Evolutionary conservation across 1,139 yeast genomes (phyloP), one percentile per base, ranked within the genome.

Genomic region (Taphrina deformans): DNA sequence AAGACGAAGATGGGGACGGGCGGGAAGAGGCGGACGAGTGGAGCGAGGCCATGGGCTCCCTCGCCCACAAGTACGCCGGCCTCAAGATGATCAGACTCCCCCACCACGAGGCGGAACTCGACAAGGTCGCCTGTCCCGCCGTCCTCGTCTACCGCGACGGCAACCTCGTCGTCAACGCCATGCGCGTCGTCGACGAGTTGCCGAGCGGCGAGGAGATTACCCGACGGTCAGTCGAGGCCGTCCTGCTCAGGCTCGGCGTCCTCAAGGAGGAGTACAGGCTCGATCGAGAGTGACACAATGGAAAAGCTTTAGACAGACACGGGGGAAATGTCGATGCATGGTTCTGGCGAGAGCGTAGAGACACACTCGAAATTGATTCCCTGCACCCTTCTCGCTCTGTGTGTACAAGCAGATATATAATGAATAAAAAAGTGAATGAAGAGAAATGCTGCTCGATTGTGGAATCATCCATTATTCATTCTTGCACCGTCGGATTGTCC

Each of bases 111-210:
- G 55, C 68, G 2, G 69, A 64, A 18, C 35, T 67, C 26, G 68
- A 66, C 46, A 24, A 23, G 27, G 56, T 53, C 18, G 62, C 66
- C 9, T 52, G 67, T 16, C 69, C 69, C n/a, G 65, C 69, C 18
- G 18, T 67, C 18, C 55, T 67, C 31, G 66, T 45, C 16, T 67
- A 67, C 40, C 16, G 24, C 14, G 24, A 66, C n/a, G 69, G 68
- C 12, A 41, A 64, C 12, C 55, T 67, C 38, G 40, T 46, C 16
- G 66, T 58, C 21, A 67, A 53, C n/a, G 21, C 56, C 45, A 60
- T 66, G 40, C 55, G 67, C 18, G 68, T 65, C 40, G 40, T 53
- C 24, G 69, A 66, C 31, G 68, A 67, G 53, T 21, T 64, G n/a
- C 50, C 58, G 4, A 35, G 66, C 9, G 55, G 40, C 4, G 29